Evolutionary conservation across 2,329 filamentous ascomycete species (phyloP).

Genomic region (Helotiales sp.): DNA sequence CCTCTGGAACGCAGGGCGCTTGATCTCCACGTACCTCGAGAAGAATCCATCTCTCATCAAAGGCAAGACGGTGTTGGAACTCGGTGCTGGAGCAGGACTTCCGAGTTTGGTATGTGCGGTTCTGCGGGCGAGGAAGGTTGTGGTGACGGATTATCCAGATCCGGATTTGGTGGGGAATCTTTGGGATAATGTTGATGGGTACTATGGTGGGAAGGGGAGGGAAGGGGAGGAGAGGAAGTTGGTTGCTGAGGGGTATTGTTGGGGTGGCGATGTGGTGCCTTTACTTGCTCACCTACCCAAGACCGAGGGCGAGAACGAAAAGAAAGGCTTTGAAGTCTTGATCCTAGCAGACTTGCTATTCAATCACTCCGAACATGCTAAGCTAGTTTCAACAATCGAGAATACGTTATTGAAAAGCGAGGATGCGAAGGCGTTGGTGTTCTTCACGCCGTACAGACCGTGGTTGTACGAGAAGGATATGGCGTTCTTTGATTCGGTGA

Average conservation of each 20-base stretch:
- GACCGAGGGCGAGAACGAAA: background rate
- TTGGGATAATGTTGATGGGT: slow-evolving; percentile 68
- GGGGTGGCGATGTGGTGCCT: slow-evolving; percentile 70
- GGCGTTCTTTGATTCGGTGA: slow-evolving; percentile 81
- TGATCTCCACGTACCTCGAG: slow-evolving; percentile 80
- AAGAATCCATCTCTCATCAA: slow-evolving; percentile 65
- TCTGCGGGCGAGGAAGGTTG: slow-evolving; percentile 70
- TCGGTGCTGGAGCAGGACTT: slow-evolving; percentile 86
- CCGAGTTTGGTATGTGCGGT: slow-evolving; percentile 79
- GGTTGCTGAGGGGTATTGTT: slow-evolving; percentile 76
- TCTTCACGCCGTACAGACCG: slow-evolving; percentile 93
- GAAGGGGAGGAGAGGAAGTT: slow-evolving; percentile 45
- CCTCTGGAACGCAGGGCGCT: slow-evolving; percentile 88
- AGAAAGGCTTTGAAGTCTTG: slow-evolving; percentile 72
- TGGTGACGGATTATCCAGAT: slow-evolving; percentile 91
- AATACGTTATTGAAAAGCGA: slow-evolving; percentile 61
- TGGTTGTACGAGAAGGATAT: slow-evolving; percentile 88
- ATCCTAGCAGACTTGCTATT: slow-evolving; percentile 91
- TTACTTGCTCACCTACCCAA: slow-evolving; percentile 61
- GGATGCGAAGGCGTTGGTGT: slow-evolving; percentile 68
- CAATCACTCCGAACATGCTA: slow-evolving; percentile 84
- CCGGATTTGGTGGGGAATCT: slow-evolving; percentile 81
- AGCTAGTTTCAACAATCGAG: slow-evolving; percentile 74
- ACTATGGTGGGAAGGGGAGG: slow-evolving; percentile 5
- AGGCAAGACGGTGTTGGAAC: slow-evolving; percentile 77